A percentile compares a stretch with the other conserved stretches of the same genome.
phyloP scores from a whole-genome alignment of 345 rosid genomes.

The Kandelia obovata region DNA sequence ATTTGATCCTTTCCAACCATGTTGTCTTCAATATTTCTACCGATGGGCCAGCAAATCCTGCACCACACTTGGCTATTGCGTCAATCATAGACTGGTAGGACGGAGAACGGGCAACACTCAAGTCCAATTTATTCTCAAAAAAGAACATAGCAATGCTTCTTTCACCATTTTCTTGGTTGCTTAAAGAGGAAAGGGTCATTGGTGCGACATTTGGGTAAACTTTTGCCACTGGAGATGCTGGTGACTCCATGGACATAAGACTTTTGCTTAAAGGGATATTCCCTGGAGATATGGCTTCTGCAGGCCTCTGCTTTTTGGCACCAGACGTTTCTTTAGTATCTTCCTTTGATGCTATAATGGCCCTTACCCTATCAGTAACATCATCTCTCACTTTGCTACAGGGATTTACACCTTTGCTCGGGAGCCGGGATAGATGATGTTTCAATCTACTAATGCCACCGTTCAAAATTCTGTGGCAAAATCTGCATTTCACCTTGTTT shows the following conservation, averaged over 20 bases:
- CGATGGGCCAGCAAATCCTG: constrained; percentile 54
- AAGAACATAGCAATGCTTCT: constrained; percentile 77
- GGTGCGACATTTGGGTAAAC: constrained; percentile 40
- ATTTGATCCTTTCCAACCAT: constrained; percentile 60
- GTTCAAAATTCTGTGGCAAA: constrained; percentile 63
- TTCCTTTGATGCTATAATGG: constrained; percentile 57
- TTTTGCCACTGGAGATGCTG: constrained; percentile 40
- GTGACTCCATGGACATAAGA: constrained; percentile 30
- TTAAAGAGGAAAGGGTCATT: constrained; percentile 27
- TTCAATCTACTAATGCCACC: constrained; percentile 90
- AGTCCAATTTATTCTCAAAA: constrained; percentile 76
- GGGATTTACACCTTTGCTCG: constrained; percentile 90
- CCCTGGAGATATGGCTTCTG: constrained; percentile 45
- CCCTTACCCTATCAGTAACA: constrained; percentile 68
- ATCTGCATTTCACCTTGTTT: constrained; percentile 78
- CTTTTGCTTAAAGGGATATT: constrained; percentile 30
- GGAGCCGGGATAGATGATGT: constrained; percentile 84
- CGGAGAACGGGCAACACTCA: constrained; percentile 59
- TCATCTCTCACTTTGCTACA: constrained; percentile 82
- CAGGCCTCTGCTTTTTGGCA: constrained; percentile 42
- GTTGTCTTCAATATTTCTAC: constrained; percentile 50
- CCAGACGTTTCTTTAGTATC: constrained; percentile 48
- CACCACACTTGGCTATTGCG: constrained; percentile 58
- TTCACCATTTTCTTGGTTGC: constrained; percentile 57
- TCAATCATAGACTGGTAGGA: constrained; percentile 71